Base-by-base conservation (phyloP, 1,284 basidiomycete genomes). In the Vanrija sp. region DNA sequence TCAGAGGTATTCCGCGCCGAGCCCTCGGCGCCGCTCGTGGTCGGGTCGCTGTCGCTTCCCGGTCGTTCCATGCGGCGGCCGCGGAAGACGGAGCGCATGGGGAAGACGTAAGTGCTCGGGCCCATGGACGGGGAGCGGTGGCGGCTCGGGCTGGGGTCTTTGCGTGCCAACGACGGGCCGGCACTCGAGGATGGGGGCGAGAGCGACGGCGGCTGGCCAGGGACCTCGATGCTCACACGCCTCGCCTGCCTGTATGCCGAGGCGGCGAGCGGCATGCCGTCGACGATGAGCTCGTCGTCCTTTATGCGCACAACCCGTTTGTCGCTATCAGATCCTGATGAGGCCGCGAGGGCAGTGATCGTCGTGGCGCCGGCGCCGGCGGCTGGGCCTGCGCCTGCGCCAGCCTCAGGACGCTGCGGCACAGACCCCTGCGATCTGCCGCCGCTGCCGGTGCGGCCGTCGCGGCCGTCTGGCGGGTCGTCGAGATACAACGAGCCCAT, bases 21-120 rank as follows among this genome's bases (percentile, higher is more conserved):
- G 14, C 6, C 27, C 8, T 14, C 27, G 23, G 14, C 12, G 18
- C 25, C 14, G 25, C 45, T 46, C 4, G 8, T 19, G 5, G n/a
- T 31, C 3, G 15, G 22, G 18, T 46, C 16, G 10, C 39, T 44
- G 7, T 35, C 49, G 42, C 68, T 62, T 14, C 15, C 31, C 12
- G 9, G 31, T n/a, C n/a, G n/a, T n/a, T n/a, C n/a, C 9, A 14
- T 14, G 31, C 31, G 31, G 12, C 31, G 31, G 18, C 61, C 60
- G 38, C 64, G 61, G 25, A 66, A 70, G 6, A 73, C 67, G 2
- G 71, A 73, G 49, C 71, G 66, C 23, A 73, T 72, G 12, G 71
- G 71, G 45, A 73, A 73, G 41, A 72, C 63, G 51, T 67, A 73
- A 7, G 64, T 64, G 51, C 57, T 64, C 1, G 46, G n/a, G 6